Evolutionary conservation across 306 rosid species (phyloP).

Genomic region (Trifolium fragiferum): DNA sequence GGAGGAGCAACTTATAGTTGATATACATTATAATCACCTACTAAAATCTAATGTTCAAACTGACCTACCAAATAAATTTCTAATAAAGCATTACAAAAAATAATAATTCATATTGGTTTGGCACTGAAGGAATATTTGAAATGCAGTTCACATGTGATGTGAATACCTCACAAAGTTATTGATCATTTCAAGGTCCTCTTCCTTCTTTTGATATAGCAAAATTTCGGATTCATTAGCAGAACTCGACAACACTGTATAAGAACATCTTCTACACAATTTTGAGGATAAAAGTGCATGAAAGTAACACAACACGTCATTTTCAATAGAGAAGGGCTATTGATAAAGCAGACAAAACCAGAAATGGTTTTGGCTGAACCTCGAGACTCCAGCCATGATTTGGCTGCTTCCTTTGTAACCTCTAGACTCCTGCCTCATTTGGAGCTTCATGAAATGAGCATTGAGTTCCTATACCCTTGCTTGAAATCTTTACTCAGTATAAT

Average conservation of each 20-base stretch:
- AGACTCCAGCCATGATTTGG: conserved; percentile 81
- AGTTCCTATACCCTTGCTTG: conserved; percentile 77
- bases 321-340: conserved; percentile 12
- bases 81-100: too few relatives aligned
- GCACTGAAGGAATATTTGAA: neutral
- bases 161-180: neutral
- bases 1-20: too few relatives aligned
- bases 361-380: conserved; percentile 53
- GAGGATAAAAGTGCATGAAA: conserved; percentile 36
- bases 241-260: conserved; percentile 47
- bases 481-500: conserved; percentile 80
- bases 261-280: conserved; percentile 53
- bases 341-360: too few relatives aligned
- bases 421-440: conserved; percentile 83
- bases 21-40: too few relatives aligned
- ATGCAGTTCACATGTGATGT: neutral
- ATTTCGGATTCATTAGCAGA: conserved; percentile 49
- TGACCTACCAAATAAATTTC: too few relatives aligned
- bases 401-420: conserved; percentile 70
- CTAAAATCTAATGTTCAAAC: too few relatives aligned
- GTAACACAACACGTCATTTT: neutral
- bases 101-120: too few relatives aligned
- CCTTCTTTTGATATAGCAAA: neutral
- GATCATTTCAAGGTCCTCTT: neutral
- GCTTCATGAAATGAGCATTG: conserved; percentile 80